phyloP scores from a whole-genome alignment of 495 filamentous ascomycete species.

The Penicillium robsamsonii region DNA sequence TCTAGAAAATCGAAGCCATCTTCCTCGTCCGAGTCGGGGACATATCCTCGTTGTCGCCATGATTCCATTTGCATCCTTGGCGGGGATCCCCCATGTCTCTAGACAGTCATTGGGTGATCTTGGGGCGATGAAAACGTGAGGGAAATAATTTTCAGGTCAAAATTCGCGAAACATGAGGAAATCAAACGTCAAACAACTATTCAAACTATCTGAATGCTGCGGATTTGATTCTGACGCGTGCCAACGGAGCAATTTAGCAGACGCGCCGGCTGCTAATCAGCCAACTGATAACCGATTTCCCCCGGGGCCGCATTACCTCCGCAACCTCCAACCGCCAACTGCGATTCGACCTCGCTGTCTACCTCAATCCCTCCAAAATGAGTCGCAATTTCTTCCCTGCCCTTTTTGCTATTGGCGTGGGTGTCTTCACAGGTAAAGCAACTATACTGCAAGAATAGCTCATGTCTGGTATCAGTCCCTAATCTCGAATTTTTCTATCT shows the following conservation, averaged over 20 bases:
- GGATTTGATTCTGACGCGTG: constrained; percentile 33
- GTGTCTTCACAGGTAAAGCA: constrained; percentile 38
- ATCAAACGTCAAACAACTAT: background rate
- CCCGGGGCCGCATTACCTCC: constrained; percentile 7
- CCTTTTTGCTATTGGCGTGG: constrained; percentile 39
- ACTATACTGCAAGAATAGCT: too few relatives aligned
- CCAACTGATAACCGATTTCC: constrained; percentile 11
- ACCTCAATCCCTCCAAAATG: constrained; percentile 24
- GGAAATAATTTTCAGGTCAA: background rate
- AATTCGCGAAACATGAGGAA: background rate
- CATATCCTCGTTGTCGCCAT: constrained; percentile 62
- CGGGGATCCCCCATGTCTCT: constrained; percentile 43
- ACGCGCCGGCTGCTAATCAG: constrained; percentile 15
- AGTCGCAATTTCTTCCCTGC: constrained; percentile 44
- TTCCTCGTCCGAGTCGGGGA: constrained; percentile 61
- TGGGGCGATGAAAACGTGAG: background rate
- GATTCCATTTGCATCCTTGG: constrained; percentile 54
- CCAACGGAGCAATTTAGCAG: constrained; percentile 21
- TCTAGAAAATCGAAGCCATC: constrained; percentile 48
- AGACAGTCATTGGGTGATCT: constrained; percentile 29
- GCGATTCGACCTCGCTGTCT: background rate
- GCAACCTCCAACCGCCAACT: constrained; percentile 8
- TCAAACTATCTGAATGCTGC: background rate
- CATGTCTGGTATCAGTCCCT: constrained; percentile 1
- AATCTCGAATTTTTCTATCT: constrained; percentile 19